phyloP scores from a whole-genome alignment of 139 green algal species.

The Raphidocelis subcapitata region DNA sequence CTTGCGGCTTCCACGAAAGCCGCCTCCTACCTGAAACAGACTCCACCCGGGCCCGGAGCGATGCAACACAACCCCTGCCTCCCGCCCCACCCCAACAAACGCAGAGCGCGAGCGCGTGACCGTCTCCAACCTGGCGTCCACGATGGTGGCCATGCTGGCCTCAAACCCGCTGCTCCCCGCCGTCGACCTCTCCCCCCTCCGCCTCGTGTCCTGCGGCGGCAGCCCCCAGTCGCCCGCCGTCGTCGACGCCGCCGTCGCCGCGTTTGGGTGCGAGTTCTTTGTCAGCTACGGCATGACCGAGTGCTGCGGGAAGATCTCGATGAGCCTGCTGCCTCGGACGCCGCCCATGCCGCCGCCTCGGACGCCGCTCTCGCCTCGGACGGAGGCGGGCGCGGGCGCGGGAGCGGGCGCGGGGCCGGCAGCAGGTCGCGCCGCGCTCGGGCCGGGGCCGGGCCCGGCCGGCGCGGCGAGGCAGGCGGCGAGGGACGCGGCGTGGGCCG shows the following conservation, averaged over 20 bases:
- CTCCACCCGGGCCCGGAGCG: too few species aligned
- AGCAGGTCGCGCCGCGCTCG: too few species aligned
- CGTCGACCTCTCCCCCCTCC: conserved; percentile 71
- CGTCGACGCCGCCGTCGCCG: conserved; percentile 53
- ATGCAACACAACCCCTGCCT: too few species aligned
- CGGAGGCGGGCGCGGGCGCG: not conserved
- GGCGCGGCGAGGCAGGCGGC: not conserved
- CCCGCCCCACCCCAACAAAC: too few species aligned
- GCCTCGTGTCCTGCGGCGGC: conserved; percentile 83
- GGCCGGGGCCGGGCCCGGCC: too few species aligned
- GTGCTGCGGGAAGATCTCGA: conserved; percentile 93
- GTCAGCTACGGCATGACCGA: conserved; percentile 95
- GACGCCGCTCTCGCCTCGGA: not conserved
- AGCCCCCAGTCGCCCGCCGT: conserved; percentile 66
- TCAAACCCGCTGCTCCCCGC: conserved; percentile 65
- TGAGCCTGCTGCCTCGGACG: conserved; percentile 74
- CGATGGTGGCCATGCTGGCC: conserved; percentile 85
- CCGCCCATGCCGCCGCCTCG: too few species aligned
- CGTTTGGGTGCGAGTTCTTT: conserved; percentile 87
- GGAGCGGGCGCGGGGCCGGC: too few species aligned
- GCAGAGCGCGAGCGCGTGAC: conserved; percentile 83
- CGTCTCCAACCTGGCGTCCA: conserved; percentile 82
- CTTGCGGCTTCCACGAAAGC: too few species aligned
- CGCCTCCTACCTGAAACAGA: too few species aligned
- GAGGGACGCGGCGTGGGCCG: not conserved